A percentile compares a stretch with the other conserved stretches of the same genome.
Evolutionary conservation across 2,329 filamentous ascomycete genomes (phyloP).

Genomic region (Hymenotorrendiella dingleyae): DNA sequence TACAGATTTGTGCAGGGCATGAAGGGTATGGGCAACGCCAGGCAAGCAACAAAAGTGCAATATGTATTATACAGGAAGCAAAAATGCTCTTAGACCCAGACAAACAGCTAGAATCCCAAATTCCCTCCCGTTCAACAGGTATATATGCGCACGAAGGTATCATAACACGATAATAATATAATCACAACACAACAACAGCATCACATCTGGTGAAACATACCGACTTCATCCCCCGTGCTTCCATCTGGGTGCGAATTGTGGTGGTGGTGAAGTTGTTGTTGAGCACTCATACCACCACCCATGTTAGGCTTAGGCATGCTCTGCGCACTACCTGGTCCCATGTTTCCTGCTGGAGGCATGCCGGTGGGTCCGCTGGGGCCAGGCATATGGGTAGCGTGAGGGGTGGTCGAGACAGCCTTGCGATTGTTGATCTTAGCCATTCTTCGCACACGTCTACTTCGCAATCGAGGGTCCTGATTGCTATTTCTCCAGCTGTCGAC

Average conservation of each 20-base stretch:
- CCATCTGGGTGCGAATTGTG: constrained; percentile 66
- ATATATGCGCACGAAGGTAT: constrained; percentile 29
- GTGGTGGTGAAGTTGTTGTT: constrained; percentile 62
- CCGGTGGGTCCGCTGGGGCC: constrained; percentile 60
- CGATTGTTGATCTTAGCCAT: constrained; percentile 95
- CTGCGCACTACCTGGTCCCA: constrained; percentile 48
- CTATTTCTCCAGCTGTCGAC: constrained; percentile 99
- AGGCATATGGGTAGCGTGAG: constrained; percentile 56
- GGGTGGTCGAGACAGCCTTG: constrained; percentile 59
- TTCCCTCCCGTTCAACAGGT: constrained; percentile 23
- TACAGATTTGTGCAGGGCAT: constrained; percentile 27
- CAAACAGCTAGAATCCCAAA: constrained; percentile 8
- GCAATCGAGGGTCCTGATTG: constrained; percentile 88
- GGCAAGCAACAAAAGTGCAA: constrained; percentile 28
- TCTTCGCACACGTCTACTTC: constrained; percentile 84
- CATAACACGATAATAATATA: constrained; percentile 31
- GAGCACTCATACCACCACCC: constrained; percentile 56
- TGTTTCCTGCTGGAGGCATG: constrained; percentile 56
- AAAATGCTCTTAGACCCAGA: constrained; percentile 16
- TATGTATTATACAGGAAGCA: constrained; percentile 34
- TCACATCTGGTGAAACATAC: constrained; percentile 90
- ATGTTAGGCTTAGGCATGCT: constrained; percentile 62
- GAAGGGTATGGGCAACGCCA: constrained; percentile 21
- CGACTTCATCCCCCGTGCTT: constrained; percentile 71
- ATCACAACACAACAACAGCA: constrained; percentile 36